phyloP scores from a whole-genome alignment of 208 protist genomes.

The Acanthamoeba royreba region DNA sequence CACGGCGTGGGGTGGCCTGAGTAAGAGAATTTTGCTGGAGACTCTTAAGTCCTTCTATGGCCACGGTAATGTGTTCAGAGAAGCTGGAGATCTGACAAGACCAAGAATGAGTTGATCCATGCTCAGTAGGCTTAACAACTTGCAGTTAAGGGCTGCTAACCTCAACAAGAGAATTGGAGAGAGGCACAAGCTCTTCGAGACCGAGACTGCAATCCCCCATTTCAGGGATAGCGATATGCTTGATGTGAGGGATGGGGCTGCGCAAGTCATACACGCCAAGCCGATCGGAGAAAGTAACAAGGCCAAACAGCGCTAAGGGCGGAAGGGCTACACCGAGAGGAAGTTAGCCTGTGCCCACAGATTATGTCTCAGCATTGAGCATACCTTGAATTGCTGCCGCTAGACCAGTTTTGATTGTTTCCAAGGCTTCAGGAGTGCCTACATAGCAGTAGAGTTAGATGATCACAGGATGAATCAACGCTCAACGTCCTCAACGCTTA shows the following conservation, averaged over 20 bases:
- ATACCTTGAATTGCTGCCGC: constrained; percentile 10
- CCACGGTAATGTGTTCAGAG: neutral
- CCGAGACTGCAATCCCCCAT: neutral
- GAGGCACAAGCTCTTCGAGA: constrained; percentile 23
- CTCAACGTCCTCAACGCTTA: neutral
- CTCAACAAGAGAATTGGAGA: constrained; percentile 39
- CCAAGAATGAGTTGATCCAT: no score
- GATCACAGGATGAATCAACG: no score
- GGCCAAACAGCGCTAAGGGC: neutral
- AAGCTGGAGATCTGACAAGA: neutral
- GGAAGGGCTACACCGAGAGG: neutral
- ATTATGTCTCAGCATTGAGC: no score
- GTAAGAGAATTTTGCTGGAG: neutral
- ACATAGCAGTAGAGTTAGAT: neutral
- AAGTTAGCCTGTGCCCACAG: no score
- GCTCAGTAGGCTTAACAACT: no score
- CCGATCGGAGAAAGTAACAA: constrained; percentile 33
- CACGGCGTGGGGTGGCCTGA: neutral
- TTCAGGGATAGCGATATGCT: constrained; percentile 5
- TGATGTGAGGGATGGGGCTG: constrained; percentile 39
- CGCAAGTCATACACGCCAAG: constrained; percentile 22
- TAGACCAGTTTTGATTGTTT: constrained; percentile 27
- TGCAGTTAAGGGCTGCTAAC: no score
- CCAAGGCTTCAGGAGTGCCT: neutral
- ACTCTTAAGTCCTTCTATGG: constrained; percentile 10